Evolutionary conservation across 2,329 filamentous ascomycete species (phyloP), one percentile per base, ranked within the genome.

Genomic region (Fusarium sulawesiense): DNA sequence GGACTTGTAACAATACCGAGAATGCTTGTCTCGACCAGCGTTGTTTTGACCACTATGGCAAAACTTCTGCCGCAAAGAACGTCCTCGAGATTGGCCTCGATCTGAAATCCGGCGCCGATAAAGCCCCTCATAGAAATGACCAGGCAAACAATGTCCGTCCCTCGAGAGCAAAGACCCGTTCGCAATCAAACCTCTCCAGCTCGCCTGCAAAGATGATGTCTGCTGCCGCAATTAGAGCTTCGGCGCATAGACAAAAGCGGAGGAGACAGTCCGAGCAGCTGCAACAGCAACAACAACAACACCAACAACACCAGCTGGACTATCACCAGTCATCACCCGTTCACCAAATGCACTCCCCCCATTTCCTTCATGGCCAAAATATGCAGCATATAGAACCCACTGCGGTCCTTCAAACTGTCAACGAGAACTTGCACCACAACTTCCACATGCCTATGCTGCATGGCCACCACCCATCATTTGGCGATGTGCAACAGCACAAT

Each of bases 11-110:
- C 48, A 78, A 80, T 51, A 74, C 76, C 37, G 77, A 80, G 50
- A 73, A 73, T 50, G 75, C 76, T 27, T 80, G 78, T 65, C 73
- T 79, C 27, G 77, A 77, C 20, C 72, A 74, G 50, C 72, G 72
- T 27, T 74, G 72, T 49, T 73, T 74, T 34, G 70, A 73, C 49
- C 72, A 73, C 55, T 73, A 72, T 32, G 68, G 70, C 21, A 71
- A 68, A 56, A 61, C 56, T 60, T 54, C 56, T 46, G 64, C 65
- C 18, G 41, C 56, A 18, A 64, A 54, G 32, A 64, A 51, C 54
- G 56, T 55, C 56, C 58, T 56, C 62, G 59, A 67, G 9, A 67
- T 67, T 29, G 66, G 73, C 14, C 66, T 71, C 42, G 73, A 71
- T 23, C 54, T 59, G 25, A 72, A 68, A 25, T 23, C 56, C 18